phyloP scores from a whole-genome alignment of 1,139 yeast genomes.

The Blastobotrys raffinosifermentans region DNA sequence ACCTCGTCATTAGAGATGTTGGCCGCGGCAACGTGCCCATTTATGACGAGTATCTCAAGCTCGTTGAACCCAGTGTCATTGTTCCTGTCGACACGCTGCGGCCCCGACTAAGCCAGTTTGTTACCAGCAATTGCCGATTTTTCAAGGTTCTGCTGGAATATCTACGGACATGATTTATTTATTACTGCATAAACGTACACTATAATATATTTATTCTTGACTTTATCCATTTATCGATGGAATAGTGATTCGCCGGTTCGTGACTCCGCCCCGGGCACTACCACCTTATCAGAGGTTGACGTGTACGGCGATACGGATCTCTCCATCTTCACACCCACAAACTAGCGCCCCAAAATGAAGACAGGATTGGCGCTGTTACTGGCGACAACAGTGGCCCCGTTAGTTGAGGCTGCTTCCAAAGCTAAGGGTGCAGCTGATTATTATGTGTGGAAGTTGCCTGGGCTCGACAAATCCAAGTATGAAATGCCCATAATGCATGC shows the following conservation, averaged over 20 bases:
- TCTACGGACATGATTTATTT: background rate
- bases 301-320: no score
- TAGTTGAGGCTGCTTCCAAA: slow-evolving; percentile 4
- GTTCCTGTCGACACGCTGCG: background rate
- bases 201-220: no score
- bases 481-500: slow-evolving; percentile 38
- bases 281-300: no score
- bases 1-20: background rate
- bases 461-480: slow-evolving; percentile 23
- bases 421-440: slow-evolving; percentile 29
- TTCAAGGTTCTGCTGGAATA: background rate
- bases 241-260: no score
- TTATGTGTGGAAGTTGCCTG: slow-evolving; percentile 35
- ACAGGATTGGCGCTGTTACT: slow-evolving; percentile 6
- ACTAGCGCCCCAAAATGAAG: background rate
- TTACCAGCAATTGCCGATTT: background rate
- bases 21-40: background rate
- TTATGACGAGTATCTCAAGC: slow-evolving; percentile 1
- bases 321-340: background rate
- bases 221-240: no score
- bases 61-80: background rate
- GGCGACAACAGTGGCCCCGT: background rate
- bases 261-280: no score
- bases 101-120: background rate
- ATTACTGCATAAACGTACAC: no score